A percentile compares a stretch with the other conserved stretches of the same genome.
Conservation (phyloP, 2,329 filamentous ascomycete species). For the Xylariaceae sp. region DNA sequence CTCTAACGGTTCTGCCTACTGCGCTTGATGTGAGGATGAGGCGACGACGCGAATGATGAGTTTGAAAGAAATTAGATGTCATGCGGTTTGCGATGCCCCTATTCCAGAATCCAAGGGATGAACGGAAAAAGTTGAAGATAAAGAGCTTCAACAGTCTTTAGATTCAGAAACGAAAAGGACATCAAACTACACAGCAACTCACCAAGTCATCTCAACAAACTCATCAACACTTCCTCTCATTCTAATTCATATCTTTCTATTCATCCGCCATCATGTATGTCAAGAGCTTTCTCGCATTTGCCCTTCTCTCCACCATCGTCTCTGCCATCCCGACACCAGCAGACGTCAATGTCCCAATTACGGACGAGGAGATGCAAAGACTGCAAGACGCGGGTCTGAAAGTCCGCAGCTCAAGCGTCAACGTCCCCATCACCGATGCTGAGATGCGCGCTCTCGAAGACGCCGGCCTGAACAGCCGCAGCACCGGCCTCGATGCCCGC, state of each 20-base stretch:
- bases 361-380: background rate
- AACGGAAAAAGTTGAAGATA: background rate
- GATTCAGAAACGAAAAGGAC: background rate
- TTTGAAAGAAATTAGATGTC: background rate
- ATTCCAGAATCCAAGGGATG: background rate
- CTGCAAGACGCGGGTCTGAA: background rate
- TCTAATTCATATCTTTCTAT: background rate
- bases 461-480: background rate
- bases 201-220: background rate
- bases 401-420: background rate
- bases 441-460: background rate
- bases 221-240: background rate
- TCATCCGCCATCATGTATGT: background rate
- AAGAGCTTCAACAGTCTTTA: background rate
- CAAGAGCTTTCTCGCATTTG: background rate
- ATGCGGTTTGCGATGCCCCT: background rate
- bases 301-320: background rate
- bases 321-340: background rate
- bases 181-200: background rate
- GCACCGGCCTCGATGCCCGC: background rate
- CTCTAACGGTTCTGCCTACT: background rate
- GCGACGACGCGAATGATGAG: too few relatives aligned
- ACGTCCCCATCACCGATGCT: background rate
- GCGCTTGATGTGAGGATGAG: background rate
- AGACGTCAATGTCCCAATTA: background rate